Base-by-base conservation (phyloP, 2,329 filamentous ascomycete genomes). In the Scedosporium apiospermum region DNA sequence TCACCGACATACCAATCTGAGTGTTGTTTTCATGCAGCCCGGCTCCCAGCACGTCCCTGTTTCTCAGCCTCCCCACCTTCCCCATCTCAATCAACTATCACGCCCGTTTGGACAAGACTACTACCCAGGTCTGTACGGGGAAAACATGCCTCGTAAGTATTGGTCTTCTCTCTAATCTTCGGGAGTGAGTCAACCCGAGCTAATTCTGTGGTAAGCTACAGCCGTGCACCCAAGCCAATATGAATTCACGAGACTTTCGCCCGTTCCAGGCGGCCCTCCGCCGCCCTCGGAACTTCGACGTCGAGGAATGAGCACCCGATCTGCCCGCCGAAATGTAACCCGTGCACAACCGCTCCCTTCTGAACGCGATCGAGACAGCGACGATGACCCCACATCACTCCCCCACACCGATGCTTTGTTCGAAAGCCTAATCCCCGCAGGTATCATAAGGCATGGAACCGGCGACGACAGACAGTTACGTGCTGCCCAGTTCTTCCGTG, bases 401-500 rank as follows among this genome's bases (percentile, higher is more conserved):
- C n/a, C 23, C 7, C 53, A 57, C 26, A 21, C 51, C 6, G 60
- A 41, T 57, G 18, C 51, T 12, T 59, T 58, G 6, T 14, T 60
- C 16, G 61, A 63, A 26, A 27, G 34, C 21, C 16, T 49, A 9
- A 16, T 59, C 21, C 26, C 46, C 6, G 18, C 23, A 10, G 55
- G 30, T 6, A 6, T 41, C 7, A 16, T 23, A 34, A 53, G 61
- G 30, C 57, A 64, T 30, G 58, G 59, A 12, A 10, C 59, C 34
- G 53, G 46, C 60, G 60, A 46, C 41, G 62, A 62, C 30, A 62
- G 55, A 27, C 61, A 46, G 26, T 51, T 65, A 38, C 61, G 64
- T 23, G 55, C 63, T 5, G 58, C 62, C 26, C 81, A 83, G 67
- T 62, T 82, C 5, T 67, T 80, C 41, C 77, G 81, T 51, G 80